Evolutionary conservation across 345 rosid genomes (phyloP), one percentile per base, ranked within the genome.

Genomic region (Euclidium syriacum): DNA sequence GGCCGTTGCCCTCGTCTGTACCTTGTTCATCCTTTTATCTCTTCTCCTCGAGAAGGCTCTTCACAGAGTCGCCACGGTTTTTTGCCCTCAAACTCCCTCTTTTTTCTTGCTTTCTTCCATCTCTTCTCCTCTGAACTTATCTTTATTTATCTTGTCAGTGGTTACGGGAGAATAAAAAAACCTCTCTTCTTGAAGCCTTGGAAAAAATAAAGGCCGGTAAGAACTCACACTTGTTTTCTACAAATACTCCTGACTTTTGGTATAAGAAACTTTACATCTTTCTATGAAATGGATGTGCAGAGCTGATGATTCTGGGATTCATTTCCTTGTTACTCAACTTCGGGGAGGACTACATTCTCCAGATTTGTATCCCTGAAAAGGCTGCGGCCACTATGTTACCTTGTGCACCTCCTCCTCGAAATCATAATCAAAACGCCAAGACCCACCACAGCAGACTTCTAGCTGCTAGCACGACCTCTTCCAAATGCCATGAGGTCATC

Each of bases 271-370:
- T n/a, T n/a, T n/a, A n/a, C n/a, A n/a, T n/a, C 14, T 12, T 18
- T 62, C 29, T 18, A 39, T 18, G 24, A 32, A 64, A 30, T 30
- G 59, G 32, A 39, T 41, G 6, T 79, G 80, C 86, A 87, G 98
- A 86, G 79, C 73, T 91, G 75, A 91, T 88, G 95, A 55, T 91
- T 78, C 69, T 86, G 26, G 95, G 96, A 26, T 88, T 91, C 80
- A 85, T 91, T 70, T 85, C 96, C 7, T 75, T 85, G 60, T 79
- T 88, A 44, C 87, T 88, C 64, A 85, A 87, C 32, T 88, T 91
- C 57, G 76, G 87, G 11, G 95, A 88, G 77, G 66, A 27, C 27
- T 81, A 78, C 75, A 75, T 91, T 36, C 48, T 74, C 15, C 72
- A 60, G 57, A 86, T 91, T 39, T 91, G 98, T 70, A 52, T 83